A percentile compares a stretch with the other conserved stretches of the same genome.
Evolutionary conservation across 2,329 filamentous ascomycete species (phyloP).

Genomic region (Colletotrichum siamense): DNA sequence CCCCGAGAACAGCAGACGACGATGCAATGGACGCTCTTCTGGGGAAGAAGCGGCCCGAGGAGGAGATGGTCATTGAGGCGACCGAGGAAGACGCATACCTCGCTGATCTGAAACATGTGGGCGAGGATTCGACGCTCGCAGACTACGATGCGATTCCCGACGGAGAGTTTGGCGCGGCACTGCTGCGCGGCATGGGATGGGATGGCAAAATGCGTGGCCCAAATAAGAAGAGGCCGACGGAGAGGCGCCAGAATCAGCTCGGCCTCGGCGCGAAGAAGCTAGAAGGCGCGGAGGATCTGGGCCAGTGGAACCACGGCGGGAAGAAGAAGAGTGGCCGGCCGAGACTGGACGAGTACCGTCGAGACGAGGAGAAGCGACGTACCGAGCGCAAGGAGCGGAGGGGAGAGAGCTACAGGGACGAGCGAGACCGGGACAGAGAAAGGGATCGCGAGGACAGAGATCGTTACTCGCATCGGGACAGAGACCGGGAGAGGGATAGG

Average conservation of each 20-base stretch:
- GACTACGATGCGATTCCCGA: constrained; percentile 91
- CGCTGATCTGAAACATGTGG: constrained; percentile 73
- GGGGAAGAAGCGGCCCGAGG: constrained; percentile 51
- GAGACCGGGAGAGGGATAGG: constrained; percentile 29
- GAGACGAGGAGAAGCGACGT: constrained; percentile 38
- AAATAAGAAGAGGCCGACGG: constrained; percentile 65
- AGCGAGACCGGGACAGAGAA: constrained; percentile 43
- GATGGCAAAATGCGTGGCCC: constrained; percentile 68
- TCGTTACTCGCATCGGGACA: constrained; percentile 38
- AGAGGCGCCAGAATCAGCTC: constrained; percentile 78
- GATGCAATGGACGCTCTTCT: constrained; percentile 72
- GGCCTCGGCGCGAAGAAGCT: constrained; percentile 89
- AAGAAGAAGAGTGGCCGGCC: constrained; percentile 49
- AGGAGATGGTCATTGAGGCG: constrained; percentile 58
- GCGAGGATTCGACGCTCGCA: constrained; percentile 77
- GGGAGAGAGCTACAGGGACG: constrained; percentile 41
- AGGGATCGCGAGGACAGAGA: constrained; percentile 30
- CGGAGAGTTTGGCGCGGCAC: constrained; percentile 90
- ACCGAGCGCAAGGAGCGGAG: constrained; percentile 38
- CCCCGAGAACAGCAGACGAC: constrained; percentile 35
- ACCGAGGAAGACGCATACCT: constrained; percentile 74
- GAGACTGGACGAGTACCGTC: constrained; percentile 54
- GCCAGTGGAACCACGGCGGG: constrained; percentile 78
- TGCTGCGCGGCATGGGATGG: constrained; percentile 95
- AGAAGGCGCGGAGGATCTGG: constrained; percentile 74